A percentile compares a stretch with the other conserved stretches of the same genome.
Conservation (phyloP, 805 yeast genomes). For the Cyberlindnera veronae region DNA sequence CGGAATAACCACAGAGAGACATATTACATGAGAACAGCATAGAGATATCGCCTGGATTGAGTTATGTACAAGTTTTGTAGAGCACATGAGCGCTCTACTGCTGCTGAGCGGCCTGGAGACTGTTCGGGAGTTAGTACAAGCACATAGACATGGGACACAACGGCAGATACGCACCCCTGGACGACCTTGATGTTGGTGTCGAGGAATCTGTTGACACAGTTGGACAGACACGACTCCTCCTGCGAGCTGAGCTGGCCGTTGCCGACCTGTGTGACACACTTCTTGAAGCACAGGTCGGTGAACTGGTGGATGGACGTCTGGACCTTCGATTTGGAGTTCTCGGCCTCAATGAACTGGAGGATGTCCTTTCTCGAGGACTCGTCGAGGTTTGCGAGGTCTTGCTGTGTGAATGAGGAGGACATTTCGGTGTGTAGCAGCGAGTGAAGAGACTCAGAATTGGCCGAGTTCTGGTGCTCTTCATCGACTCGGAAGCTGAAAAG, state of each 20-base stretch:
- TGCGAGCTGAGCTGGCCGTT: constrained; percentile 45
- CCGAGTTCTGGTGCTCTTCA: too few relatives aligned
- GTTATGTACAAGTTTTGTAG: constrained; percentile 10
- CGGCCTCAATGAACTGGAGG: constrained; percentile 71
- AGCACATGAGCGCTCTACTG: constrained; percentile 2
- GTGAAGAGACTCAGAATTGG: too few relatives aligned
- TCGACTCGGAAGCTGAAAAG: too few relatives aligned
- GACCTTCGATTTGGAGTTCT: constrained; percentile 82
- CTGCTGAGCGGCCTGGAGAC: constrained; percentile 22
- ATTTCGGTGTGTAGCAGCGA: background rate
- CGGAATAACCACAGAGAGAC: background rate
- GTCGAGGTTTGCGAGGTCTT: constrained; percentile 48
- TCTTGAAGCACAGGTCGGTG: constrained; percentile 88
- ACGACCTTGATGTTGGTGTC: constrained; percentile 87
- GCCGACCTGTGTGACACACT: constrained; percentile 57
- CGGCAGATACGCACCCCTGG: constrained; percentile 34
- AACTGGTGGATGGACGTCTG: constrained; percentile 83
- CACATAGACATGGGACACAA: background rate
- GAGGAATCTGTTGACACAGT: constrained; percentile 81
- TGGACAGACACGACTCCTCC: constrained; percentile 72
- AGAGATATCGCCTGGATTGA: background rate
- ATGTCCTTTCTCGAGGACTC: constrained; percentile 72
- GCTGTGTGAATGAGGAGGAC: constrained; percentile 33
- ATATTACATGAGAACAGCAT: background rate
- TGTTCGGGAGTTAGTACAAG: constrained; percentile 6